A percentile compares a stretch with the other conserved stretches of the same genome.
Evolutionary conservation across 495 filamentous ascomycete genomes (phyloP).

Genomic region (Aspergillus indologenus): DNA sequence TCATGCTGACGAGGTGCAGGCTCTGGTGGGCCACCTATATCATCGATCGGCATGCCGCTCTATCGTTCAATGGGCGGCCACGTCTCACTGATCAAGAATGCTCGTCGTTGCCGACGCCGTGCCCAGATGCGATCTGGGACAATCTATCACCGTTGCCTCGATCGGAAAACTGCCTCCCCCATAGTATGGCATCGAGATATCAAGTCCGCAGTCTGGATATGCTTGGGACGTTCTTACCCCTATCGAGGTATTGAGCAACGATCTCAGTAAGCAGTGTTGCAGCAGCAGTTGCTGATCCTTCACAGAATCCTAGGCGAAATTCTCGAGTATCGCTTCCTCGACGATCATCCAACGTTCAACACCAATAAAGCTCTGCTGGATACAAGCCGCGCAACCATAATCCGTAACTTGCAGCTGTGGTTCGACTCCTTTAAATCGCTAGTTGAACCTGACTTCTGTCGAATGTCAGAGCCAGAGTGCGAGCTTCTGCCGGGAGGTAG

Average conservation of each 20-base stretch:
- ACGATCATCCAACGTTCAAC: conserved; percentile 2
- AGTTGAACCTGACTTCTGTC: not conserved
- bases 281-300: not conserved
- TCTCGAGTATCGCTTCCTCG: not conserved
- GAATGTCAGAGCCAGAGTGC: not conserved
- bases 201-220: not conserved
- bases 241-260: not conserved
- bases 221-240: not conserved
- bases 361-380: not conserved
- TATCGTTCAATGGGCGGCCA: conserved; percentile 3
- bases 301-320: not conserved
- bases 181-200: not conserved
- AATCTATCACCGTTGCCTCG: not conserved
- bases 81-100: conserved; percentile 3
- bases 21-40: conserved; percentile 5
- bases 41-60: not conserved
- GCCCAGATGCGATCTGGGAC: not conserved
- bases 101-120: not conserved
- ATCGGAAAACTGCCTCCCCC: not conserved
- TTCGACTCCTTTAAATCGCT: not conserved
- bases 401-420: not conserved
- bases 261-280: too few species aligned
- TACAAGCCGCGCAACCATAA: not conserved
- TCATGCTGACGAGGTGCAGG: not conserved
- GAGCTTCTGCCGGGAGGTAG: not conserved